Percentiles rank a stretch among this genome's conserved stretches.
Evolutionary conservation across 345 rosid species (phyloP).

Genomic region (Corchorus olitorius): DNA sequence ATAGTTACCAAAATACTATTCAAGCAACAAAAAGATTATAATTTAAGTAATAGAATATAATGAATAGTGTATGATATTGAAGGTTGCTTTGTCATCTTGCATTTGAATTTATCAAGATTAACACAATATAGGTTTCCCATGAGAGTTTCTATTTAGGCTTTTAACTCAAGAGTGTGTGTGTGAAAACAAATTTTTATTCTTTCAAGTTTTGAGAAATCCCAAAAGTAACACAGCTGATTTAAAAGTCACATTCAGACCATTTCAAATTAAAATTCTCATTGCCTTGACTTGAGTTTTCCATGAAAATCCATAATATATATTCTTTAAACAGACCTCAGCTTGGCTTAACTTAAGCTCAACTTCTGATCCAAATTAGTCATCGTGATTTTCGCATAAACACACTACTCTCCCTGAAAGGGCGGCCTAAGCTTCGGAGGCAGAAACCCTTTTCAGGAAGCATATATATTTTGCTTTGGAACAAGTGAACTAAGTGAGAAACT

Average conservation of each 20-base stretch:
- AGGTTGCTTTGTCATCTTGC: constrained; percentile 47
- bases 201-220: constrained; percentile 11
- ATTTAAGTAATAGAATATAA: neutral
- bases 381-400: constrained; percentile 29
- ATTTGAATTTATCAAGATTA: constrained; percentile 29
- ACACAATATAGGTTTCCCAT: constrained; percentile 3
- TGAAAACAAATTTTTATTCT: constrained; percentile 30
- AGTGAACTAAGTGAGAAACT: constrained; percentile 4
- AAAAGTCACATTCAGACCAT: constrained; percentile 35
- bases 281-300: constrained; percentile 14
- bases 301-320: neutral
- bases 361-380: constrained; percentile 13
- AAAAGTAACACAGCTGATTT: constrained; percentile 16
- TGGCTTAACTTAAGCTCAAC: constrained; percentile 17
- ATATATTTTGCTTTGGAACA: constrained; percentile 26
- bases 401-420: constrained; percentile 32
- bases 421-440: constrained; percentile 41
- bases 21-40: constrained; percentile 14
- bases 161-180: neutral
- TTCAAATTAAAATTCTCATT: constrained; percentile 23
- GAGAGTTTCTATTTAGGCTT: constrained; percentile 7
- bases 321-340: constrained; percentile 11
- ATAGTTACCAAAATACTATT: constrained; percentile 26
- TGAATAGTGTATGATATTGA: constrained; percentile 31
- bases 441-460: constrained; percentile 36